Evolutionary conservation across 148 eudicot species (phyloP).

Genomic region (Persicaria tinctoria): DNA sequence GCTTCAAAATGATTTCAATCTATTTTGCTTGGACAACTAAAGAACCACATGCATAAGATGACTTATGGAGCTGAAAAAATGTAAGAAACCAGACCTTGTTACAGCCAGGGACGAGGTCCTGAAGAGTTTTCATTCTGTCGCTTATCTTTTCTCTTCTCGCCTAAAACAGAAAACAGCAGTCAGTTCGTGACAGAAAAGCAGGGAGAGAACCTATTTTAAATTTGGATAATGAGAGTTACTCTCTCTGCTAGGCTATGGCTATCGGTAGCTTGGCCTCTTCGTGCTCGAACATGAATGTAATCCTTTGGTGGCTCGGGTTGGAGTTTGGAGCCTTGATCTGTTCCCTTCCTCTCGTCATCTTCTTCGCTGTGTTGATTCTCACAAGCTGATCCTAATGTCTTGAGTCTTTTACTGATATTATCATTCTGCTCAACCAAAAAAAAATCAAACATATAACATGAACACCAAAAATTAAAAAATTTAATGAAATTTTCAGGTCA

Average conservation of each 20-base stretch:
- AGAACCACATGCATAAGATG: neutral
- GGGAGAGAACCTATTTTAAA: no score
- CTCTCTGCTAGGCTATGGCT: conserved; percentile 73
- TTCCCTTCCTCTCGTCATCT: conserved; percentile 32
- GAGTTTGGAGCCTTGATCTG: conserved; percentile 27
- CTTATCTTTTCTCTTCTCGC: conserved; percentile 67
- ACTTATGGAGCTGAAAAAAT: neutral
- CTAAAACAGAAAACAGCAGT: conserved; percentile 19
- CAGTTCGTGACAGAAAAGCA: neutral
- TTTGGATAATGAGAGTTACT: conserved; percentile 22
- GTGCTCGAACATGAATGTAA: conserved; percentile 70
- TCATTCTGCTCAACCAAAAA: conserved; percentile 28
- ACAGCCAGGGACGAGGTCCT: conserved; percentile 62
- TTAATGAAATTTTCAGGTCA: no score
- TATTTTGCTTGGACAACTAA: no score
- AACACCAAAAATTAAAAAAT: no score
- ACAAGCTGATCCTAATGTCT: conserved; percentile 21
- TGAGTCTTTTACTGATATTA: conserved; percentile 39
- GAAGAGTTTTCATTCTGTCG: conserved; percentile 58
- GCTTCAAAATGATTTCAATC: no score
- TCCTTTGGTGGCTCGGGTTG: conserved; percentile 48
- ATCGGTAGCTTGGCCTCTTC: conserved; percentile 79
- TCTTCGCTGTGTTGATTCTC: conserved; percentile 31
- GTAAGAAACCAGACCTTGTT: conserved; percentile 28
- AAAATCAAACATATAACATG: neutral